These are phyloP conservation scores for Tetradesmus lagerheimii DNA, from an alignment of 139 green algal species.

Conservation along the genomic window DNA sequence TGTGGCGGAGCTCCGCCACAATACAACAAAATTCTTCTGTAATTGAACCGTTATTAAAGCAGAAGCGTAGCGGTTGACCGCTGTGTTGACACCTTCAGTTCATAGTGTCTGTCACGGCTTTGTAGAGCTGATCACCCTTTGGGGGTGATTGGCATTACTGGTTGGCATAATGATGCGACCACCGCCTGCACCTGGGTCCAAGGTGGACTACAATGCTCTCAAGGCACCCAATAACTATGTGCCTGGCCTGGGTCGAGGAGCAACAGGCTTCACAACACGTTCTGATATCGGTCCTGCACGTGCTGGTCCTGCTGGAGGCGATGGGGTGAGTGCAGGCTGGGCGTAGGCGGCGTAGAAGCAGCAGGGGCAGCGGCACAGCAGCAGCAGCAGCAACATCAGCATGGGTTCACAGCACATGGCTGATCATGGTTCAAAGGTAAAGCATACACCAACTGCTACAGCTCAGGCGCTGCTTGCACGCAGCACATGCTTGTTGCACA, in stretches of 20 bases:
- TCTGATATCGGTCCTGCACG: slow-evolving; percentile 84
- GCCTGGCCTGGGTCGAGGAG: slow-evolving; percentile 94
- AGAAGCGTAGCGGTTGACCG: no score
- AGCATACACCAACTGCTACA: background rate
- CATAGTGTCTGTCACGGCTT: background rate
- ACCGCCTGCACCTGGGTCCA: slow-evolving; percentile 51
- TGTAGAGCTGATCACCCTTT: background rate
- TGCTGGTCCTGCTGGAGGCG: slow-evolving; percentile 29
- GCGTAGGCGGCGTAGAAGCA: slow-evolving; percentile 9
- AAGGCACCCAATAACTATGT: slow-evolving; percentile 91
- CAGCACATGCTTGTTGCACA: no score
- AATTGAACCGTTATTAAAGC: no score
- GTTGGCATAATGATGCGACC: slow-evolving; percentile 27
- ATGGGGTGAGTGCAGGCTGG: slow-evolving; percentile 35
- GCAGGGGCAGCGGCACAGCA: background rate
- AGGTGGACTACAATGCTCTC: slow-evolving; percentile 89
- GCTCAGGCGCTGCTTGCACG: background rate
- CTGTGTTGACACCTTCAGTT: background rate
- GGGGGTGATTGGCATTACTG: slow-evolving; percentile 6
- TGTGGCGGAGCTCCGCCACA: background rate
- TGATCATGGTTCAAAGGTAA: background rate
- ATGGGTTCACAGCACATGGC: background rate
- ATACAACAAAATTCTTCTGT: no score
- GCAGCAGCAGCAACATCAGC: background rate
- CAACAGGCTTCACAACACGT: slow-evolving; percentile 97